Evolutionary conservation across 768 basidiomycete genomes (phyloP), one percentile per base, ranked within the genome.

Genomic region (Tephrocybe rancida): DNA sequence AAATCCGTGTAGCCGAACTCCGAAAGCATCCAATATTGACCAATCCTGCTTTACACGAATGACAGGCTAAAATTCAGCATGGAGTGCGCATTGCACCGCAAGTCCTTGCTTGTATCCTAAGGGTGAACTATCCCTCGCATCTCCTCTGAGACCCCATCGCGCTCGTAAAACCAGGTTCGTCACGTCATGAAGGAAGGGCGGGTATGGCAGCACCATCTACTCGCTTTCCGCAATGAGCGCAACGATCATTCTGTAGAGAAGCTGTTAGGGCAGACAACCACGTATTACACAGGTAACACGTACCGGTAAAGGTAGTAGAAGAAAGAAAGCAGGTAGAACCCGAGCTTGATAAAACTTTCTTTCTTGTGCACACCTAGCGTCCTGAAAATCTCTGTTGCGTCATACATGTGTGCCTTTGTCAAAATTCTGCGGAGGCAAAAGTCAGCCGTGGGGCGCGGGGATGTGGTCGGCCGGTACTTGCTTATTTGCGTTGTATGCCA

Each of bases 301-400:
- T 60, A 92, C 92, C 90, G 80, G 66, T 94, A 94, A 61, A 94
- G 85, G 65, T 94, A 94, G 70, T 90, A 92, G 79, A 93, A 92
- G 79, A 92, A 92, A 51, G 91, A 92, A 52, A 94, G 78, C 59
- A 94, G 84, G 69, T 93, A 95, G 73, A 94, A 94, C 10, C 92
- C 94, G 50, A 97, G 87, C 75, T 96, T 97, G 72, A 95, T 81
- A 66, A 97, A 96, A 61, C 88, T 88, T 75, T 95, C 96, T 67
- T 93, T 97, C 78, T 99, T 99, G 75, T 98, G 97, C 35, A 82
- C 85, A 13, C 88, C 83, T 43, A 98, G 74, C 52, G 95, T 94
- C 61, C 97, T 84, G 82, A 99, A 99, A 60, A 98, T 99, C 75
- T 99, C 97, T 21, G 96, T 98, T 50, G 97, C 97, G 67, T 99